Evolutionary conservation across 306 rosid species (phyloP).

Genomic region (Potentilla sterilis): DNA sequence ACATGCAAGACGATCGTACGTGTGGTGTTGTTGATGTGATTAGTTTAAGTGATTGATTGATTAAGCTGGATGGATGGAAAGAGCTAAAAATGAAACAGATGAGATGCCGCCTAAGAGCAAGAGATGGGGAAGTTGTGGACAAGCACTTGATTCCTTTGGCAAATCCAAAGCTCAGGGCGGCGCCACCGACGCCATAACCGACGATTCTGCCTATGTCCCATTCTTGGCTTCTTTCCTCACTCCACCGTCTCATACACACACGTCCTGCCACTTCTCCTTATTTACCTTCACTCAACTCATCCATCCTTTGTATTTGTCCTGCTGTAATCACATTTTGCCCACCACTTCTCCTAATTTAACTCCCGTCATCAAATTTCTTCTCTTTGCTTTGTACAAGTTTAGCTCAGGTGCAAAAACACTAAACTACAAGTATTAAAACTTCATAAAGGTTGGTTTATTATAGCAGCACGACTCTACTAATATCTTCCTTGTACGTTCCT

Average conservation of each 20-base stretch:
- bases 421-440: neutral
- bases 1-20: neutral
- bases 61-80: neutral
- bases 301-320: neutral
- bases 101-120: slow-evolving; percentile 42
- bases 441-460: neutral
- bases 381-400: too few relatives aligned
- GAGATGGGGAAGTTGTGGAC: slow-evolving; percentile 35
- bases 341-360: neutral
- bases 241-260: neutral
- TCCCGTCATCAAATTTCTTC: neutral
- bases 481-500: slow-evolving; percentile 3
- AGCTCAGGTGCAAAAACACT: too few relatives aligned
- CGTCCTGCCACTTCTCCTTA: neutral
- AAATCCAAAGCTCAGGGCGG: slow-evolving; percentile 83
- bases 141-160: slow-evolving; percentile 78
- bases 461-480: slow-evolving; percentile 5
- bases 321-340: neutral
- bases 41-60: neutral
- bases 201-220: slow-evolving; percentile 59
- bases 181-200: slow-evolving; percentile 55
- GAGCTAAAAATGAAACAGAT: neutral
- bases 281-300: neutral
- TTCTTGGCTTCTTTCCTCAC: slow-evolving; percentile 21
- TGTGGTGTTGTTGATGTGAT: neutral